Conservation (phyloP, 805 yeast genomes). For the Candida endomychidarum region DNA sequence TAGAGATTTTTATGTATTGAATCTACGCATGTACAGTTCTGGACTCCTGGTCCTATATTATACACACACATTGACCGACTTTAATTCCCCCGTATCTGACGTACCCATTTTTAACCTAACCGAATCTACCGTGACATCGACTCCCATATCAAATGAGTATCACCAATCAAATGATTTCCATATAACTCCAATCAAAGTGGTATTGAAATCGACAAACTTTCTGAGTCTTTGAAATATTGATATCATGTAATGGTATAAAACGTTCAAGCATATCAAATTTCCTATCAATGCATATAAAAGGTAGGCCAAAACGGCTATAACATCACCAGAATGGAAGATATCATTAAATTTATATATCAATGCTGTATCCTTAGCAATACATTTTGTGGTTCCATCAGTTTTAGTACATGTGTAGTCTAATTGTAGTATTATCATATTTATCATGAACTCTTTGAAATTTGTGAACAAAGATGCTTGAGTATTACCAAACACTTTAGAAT, state of each 20-base stretch:
- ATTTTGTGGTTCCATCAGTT: background rate
- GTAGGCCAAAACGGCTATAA: constrained; percentile 14
- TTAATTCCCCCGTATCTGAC: too few relatives aligned
- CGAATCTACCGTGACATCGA: too few relatives aligned
- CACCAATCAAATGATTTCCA: constrained; percentile 2
- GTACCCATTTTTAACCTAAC: too few relatives aligned
- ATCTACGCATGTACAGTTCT: too few relatives aligned
- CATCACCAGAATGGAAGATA: constrained; percentile 13
- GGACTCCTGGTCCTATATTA: too few relatives aligned
- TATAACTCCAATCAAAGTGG: background rate
- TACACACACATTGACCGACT: too few relatives aligned
- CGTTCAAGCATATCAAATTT: constrained; percentile 20
- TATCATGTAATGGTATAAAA: constrained; percentile 13
- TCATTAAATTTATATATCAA: constrained; percentile 21
- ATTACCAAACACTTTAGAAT: background rate
- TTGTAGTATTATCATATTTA: background rate
- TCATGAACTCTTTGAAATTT: background rate
- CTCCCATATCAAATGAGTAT: too few relatives aligned
- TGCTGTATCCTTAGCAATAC: constrained; percentile 10
- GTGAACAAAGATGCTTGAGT: background rate
- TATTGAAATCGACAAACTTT: constrained; percentile 1
- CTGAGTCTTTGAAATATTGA: background rate
- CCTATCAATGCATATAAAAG: constrained; percentile 22
- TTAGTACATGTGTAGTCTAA: constrained; percentile 4
- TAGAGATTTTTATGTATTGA: too few relatives aligned